phyloP scores from a whole-genome alignment of 2,329 filamentous ascomycete species.

The Sphaerostilbella broomeana region DNA sequence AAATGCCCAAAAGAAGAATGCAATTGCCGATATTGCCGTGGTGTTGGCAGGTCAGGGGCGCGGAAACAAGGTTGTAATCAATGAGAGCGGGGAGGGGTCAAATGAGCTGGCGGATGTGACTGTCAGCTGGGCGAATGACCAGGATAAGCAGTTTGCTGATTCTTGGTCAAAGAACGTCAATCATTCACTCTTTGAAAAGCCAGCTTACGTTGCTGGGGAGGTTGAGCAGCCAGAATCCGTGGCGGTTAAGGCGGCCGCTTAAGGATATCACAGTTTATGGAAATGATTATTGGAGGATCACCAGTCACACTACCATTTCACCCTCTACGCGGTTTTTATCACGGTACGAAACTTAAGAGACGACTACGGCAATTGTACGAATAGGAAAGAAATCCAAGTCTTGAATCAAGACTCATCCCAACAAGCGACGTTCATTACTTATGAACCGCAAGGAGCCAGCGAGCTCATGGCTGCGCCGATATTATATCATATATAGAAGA shows the following conservation, averaged over 20 bases:
- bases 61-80: conserved; percentile 41
- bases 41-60: conserved; percentile 46
- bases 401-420: conserved; percentile 1
- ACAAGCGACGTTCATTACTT: conserved; percentile 8
- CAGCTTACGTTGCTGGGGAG: conserved; percentile 13
- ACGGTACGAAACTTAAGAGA: too few species aligned
- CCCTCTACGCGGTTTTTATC: too few species aligned
- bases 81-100: conserved; percentile 16
- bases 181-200: conserved; percentile 37
- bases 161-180: conserved; percentile 47
- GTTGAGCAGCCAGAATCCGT: not conserved
- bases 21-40: conserved; percentile 57
- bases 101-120: conserved; percentile 34
- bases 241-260: conserved; percentile 2
- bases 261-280: too few species aligned
- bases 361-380: conserved; percentile 2
- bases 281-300: too few species aligned
- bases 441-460: conserved; percentile 1
- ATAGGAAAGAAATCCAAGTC: conserved; percentile 4
- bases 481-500: conserved; percentile 10
- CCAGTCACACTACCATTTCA: not conserved
- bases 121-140: conserved; percentile 46
- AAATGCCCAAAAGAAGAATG: conserved; percentile 55
- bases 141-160: conserved; percentile 41
- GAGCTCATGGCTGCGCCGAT: conserved; percentile 2